phyloP scores from a whole-genome alignment of 768 basidiomycete genomes.

The Suillus brevipes region DNA sequence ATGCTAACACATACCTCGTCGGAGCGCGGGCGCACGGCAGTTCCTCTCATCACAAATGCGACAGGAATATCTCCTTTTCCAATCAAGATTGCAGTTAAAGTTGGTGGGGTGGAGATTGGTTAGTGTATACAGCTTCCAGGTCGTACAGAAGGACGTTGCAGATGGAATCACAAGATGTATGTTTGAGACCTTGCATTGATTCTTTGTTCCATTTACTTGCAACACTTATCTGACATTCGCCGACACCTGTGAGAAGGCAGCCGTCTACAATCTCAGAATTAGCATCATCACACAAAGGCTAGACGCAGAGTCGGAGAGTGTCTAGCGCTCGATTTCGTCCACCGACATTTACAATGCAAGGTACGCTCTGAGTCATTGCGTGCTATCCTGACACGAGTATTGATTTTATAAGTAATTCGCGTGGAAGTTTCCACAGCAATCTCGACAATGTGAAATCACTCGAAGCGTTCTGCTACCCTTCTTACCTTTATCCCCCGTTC shows the following conservation, averaged over 20 bases:
- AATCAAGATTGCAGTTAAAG: constrained; percentile 62
- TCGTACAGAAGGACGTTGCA: neutral
- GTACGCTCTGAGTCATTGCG: neutral
- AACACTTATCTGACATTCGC: neutral
- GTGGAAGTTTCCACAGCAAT: too few species aligned
- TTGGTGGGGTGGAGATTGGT: constrained; percentile 65
- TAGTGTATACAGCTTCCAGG: constrained; percentile 11
- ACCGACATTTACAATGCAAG: neutral
- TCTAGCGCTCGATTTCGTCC: neutral
- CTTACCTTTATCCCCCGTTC: too few species aligned
- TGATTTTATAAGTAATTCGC: neutral
- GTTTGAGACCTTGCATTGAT: neutral
- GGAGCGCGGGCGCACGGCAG: too few species aligned
- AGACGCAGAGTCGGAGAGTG: neutral
- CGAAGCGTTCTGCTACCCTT: too few species aligned
- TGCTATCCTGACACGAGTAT: neutral
- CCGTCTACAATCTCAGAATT: neutral
- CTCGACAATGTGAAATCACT: too few species aligned
- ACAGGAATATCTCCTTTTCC: constrained; percentile 89
- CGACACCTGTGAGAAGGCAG: neutral
- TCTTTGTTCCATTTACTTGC: neutral
- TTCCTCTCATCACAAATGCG: too few species aligned
- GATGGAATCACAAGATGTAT: neutral
- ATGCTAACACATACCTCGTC: too few species aligned
- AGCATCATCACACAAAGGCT: too few species aligned